phyloP scores from a whole-genome alignment of 441 rosid species.

The Pelargonium cotyledonis region DNA sequence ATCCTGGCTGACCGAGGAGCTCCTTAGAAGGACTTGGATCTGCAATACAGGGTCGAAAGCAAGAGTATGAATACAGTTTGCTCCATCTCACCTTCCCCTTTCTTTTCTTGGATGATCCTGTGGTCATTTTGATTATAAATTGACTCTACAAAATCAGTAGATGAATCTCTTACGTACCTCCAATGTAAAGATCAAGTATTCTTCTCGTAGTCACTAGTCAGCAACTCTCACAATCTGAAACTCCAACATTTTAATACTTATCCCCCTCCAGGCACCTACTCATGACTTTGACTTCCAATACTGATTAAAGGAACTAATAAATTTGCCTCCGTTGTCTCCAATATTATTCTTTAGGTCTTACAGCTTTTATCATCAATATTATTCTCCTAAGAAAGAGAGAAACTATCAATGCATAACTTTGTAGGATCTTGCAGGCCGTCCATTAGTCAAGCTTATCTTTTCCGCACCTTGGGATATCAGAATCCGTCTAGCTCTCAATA shows the following conservation, averaged over 20 bases:
- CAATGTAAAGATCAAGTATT: background rate
- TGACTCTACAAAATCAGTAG: background rate
- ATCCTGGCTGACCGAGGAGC: constrained; percentile 57
- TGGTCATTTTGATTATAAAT: constrained; percentile 15
- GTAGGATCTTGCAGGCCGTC: constrained; percentile 34
- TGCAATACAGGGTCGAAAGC: constrained; percentile 29
- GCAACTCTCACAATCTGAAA: background rate
- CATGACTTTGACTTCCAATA: constrained; percentile 3
- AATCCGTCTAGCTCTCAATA: background rate
- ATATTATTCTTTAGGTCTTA: background rate
- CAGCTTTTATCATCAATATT: background rate
- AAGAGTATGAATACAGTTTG: constrained; percentile 47
- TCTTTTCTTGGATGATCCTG: constrained; percentile 21
- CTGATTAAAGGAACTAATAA: background rate
- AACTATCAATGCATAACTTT: constrained; percentile 22
- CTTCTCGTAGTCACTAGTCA: background rate
- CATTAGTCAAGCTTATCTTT: constrained; percentile 15
- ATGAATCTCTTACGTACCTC: too few relatives aligned
- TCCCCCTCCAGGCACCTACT: background rate
- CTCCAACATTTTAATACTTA: background rate
- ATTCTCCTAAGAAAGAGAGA: constrained; percentile 8
- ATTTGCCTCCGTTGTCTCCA: background rate
- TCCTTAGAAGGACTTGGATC: constrained; percentile 26
- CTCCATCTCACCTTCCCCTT: constrained; percentile 43
- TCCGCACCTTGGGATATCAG: background rate